These are phyloP conservation scores for Fusarium buxicola DNA, from an alignment of 2,329 filamentous ascomycete species.

Conservation along the genomic window DNA sequence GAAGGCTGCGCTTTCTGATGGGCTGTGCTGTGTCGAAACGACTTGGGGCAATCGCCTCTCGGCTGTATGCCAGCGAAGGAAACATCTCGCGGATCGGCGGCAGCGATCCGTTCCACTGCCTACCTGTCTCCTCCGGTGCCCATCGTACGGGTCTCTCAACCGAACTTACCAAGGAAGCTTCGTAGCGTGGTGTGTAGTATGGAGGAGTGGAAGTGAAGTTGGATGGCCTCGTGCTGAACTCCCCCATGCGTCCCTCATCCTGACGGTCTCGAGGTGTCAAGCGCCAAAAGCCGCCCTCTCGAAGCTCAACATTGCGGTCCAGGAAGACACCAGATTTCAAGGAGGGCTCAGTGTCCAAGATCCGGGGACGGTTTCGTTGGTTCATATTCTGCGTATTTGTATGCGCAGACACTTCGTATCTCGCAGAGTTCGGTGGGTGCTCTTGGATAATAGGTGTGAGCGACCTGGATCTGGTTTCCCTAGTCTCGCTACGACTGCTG, in stretches of 20 bases:
- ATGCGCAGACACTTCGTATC: background rate
- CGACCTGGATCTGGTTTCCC: background rate
- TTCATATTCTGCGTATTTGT: background rate
- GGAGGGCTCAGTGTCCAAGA: background rate
- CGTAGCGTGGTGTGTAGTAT: background rate
- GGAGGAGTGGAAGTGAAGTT: background rate
- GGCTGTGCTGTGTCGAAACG: background rate
- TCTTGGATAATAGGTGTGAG: background rate
- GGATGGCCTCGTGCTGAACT: background rate
- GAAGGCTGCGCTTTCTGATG: constrained; percentile 11
- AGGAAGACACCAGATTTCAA: background rate
- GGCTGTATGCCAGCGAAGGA: constrained; percentile 1
- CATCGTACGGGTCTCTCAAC: background rate
- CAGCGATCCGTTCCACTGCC: constrained; percentile 7
- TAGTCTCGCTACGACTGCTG: background rate
- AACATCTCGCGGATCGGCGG: constrained; percentile 33
- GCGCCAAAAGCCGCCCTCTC: constrained; percentile 10
- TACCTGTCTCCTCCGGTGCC: background rate
- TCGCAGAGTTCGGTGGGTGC: background rate
- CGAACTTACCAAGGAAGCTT: background rate
- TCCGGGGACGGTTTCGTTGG: background rate
- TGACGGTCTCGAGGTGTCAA: background rate
- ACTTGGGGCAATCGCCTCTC: background rate
- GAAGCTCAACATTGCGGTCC: background rate
- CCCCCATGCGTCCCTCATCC: background rate